Percentiles rank a stretch among this genome's conserved stretches.
Evolutionary conservation across 306 rosid species (phyloP).

Genomic region (Prunus fruticosa): DNA sequence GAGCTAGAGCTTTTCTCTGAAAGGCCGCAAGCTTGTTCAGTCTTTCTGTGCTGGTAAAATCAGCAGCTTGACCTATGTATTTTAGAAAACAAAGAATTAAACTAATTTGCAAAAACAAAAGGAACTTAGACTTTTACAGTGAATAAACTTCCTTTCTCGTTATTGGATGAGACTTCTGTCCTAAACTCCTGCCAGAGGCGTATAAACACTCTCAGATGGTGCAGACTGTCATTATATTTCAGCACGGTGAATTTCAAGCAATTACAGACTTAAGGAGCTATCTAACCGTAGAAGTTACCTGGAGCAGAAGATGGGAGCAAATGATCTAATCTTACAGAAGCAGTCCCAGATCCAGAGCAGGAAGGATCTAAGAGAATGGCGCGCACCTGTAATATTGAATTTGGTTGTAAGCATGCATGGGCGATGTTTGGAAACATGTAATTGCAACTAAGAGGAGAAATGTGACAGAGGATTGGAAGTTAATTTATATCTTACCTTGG

Average conservation of each 20-base stretch:
- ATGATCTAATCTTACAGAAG: slow-evolving; percentile 76
- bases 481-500: slow-evolving; percentile 47
- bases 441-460: not conserved
- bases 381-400: slow-evolving; percentile 43
- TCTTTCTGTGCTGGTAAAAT: slow-evolving; percentile 48
- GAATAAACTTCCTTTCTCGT: not conserved
- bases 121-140: not conserved
- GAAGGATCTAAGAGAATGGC: slow-evolving; percentile 95
- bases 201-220: not conserved
- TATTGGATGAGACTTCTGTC: not conserved
- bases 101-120: not conserved
- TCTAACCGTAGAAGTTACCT: slow-evolving; percentile 35
- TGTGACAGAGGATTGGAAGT: not conserved
- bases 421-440: not conserved
- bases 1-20: slow-evolving; percentile 78
- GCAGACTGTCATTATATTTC: not conserved
- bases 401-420: not conserved
- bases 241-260: not conserved
- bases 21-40: slow-evolving; percentile 83
- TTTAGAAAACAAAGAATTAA: not conserved
- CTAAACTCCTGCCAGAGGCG: not conserved
- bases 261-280: not conserved
- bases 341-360: slow-evolving; percentile 91
- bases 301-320: slow-evolving; percentile 76
- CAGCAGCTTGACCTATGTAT: slow-evolving; percentile 27